Evolutionary conservation across 2,329 filamentous ascomycete species (phyloP), one percentile per base, ranked within the genome.

Genomic region (Aspergillus felis): DNA sequence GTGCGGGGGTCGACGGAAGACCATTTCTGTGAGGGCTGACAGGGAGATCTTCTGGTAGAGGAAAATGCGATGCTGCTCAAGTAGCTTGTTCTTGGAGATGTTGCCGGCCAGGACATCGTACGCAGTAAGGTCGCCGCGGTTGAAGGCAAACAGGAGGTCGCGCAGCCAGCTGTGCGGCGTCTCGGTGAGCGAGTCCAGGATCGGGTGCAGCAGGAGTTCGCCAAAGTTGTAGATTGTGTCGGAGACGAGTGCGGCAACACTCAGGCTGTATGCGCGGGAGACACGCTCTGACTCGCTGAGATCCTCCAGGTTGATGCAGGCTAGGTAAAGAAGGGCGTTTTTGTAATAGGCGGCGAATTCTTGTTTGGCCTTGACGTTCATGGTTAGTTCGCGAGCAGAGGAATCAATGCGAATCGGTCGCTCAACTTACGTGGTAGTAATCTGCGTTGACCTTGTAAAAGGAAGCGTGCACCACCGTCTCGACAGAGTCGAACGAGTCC

Each of bases 181-280:
- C 67, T 87, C 85, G 69, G 82, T 82, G 53, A 99, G 85, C 22
- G 89, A 88, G 71, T 96, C 90, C 62, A 99, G 87, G 71, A 99
- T 96, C 3, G 94, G 94, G 74, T 99, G 94, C 65, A 99, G 85
- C 32, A 99, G 86, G n/a, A 99, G 87, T 81, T 99, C 94, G 75
- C 94, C 94, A 68, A 99, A 99, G 81, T 99, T 99, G 85, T 99
- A 97, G 79, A 97, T 99, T 68, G 87, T 91, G 70, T 93, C 90
- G 52, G 92, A 97, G 42, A 97, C 90, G 8, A 99, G 84, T 9
- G 94, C 94, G 28, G 94, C 92, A 54, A 97, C 88, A 70, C 90
- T 90, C 61, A 99, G 87, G 74, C 97, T 92, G 78, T 96, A 96
- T 48, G 94, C 94, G 67, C 93, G 87, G 58, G 84, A 84, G 73